Base-by-base conservation (phyloP, 805 yeast species). In the Candida yuanshanica region DNA sequence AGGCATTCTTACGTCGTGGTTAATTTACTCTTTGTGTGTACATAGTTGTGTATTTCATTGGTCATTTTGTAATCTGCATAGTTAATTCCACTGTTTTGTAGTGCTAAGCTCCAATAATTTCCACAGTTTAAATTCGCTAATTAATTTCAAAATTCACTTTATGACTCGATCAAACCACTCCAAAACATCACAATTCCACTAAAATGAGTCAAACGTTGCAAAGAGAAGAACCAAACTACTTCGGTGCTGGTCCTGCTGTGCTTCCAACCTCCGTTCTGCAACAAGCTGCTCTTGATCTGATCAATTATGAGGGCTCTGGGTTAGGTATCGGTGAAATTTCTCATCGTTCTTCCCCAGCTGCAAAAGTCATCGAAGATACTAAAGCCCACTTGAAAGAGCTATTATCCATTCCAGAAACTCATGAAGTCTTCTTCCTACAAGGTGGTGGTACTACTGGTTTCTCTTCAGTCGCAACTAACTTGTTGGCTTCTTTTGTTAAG, bases 231-330 rank as follows among this genome's bases (percentile, higher is more conserved):
- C 88, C 89, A 42, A 69, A 77, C 56, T 86, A 93, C 61, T 93
- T 88, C 56, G 99, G 98, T 43, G 98, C 99, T n/a, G 99, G 99
- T 12, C 99, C 99, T 37, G 99, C 99, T 1, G 74, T 81, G 39
- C 71, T 93, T 34, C 97, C 98, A 25, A 79, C 91, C 4, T 57
- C 64, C 4, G 98, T 91, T 2, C 73, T 93, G 41, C 82, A 87
- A 64, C 82, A 86, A 65, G 96, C 97, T 5, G 95, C 97, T 2
- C 59, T 62, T 24, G 98, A 93, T 60, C 69, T 93, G 48, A 60
- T 93, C 46, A 77, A 80, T 55, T 93, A 77, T 64, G 68, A 83
- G 41, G 71, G 68, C 33, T 66, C 71, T 25, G 95, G 90, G 21
- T 71, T 93, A 43, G 99, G 99, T 34, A 74, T 88, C 36, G 98